Evolutionary conservation across 345 rosid species (phyloP).

Genomic region (Raphanus raphanistrum): DNA sequence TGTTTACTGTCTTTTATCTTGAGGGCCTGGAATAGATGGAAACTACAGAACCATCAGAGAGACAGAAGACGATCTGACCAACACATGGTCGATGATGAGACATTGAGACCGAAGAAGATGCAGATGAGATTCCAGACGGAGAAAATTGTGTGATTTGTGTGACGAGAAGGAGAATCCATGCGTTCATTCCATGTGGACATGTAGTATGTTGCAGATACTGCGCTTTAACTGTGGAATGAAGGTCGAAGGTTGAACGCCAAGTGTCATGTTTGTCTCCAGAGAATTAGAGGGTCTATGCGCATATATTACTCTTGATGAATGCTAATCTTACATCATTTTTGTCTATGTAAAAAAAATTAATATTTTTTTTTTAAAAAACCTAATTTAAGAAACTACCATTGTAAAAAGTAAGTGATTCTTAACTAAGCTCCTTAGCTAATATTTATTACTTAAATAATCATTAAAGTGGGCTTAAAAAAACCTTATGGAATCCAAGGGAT

Average conservation of each 20-base stretch:
- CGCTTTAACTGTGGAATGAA: slow-evolving; percentile 68
- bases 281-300: slow-evolving; percentile 57
- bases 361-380: too few relatives aligned
- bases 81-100: slow-evolving; percentile 22
- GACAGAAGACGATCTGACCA: slow-evolving; percentile 38
- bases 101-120: slow-evolving; percentile 56
- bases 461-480: too few relatives aligned
- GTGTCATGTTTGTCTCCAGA: slow-evolving; percentile 87
- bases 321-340: neutral
- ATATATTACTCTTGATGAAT: slow-evolving; percentile 54
- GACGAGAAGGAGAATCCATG: slow-evolving; percentile 62
- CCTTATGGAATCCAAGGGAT: too few relatives aligned
- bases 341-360: slow-evolving; percentile 8
- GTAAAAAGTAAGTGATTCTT: too few relatives aligned
- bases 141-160: slow-evolving; percentile 84
- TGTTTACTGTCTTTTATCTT: slow-evolving; percentile 15
- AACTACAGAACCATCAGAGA: slow-evolving; percentile 55
- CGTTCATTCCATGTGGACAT: slow-evolving; percentile 92
- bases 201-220: slow-evolving; percentile 85
- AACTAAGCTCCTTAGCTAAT: too few relatives aligned
- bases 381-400: too few relatives aligned
- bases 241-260: slow-evolving; percentile 55
- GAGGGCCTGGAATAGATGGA: slow-evolving; percentile 89
- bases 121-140: slow-evolving; percentile 69
- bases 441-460: too few relatives aligned